Base-by-base conservation (phyloP, 345 rosid genomes). In the Boechera divaricarpa region DNA sequence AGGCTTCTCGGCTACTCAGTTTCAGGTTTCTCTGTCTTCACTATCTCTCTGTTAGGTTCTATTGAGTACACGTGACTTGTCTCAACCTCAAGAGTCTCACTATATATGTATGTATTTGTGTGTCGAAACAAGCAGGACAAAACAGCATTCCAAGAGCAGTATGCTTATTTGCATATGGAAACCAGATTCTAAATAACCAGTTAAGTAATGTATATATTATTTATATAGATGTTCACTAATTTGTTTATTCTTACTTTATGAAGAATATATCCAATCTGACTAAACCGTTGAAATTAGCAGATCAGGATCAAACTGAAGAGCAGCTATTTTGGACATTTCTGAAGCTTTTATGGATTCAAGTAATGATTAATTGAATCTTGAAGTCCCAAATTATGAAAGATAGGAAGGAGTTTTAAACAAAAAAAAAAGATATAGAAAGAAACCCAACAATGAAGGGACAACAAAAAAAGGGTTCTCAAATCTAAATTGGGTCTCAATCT, bases 1-100 rank as follows among this genome's bases (percentile, higher is more conserved):
- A 78, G 90, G 84, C 54, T 87, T 82, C 79, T 88, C 95, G 13
- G 88, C 95, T 52, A 87, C 87, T 58, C 85, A 79, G 62, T 84
- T 86, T 82, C 83, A 90, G 95, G 97, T 91, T 67, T 15, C 33
- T 42, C 31, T 8, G 36, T 49, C 39, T 76, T 33, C 48, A 44
- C 16, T 48, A 7, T 36, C 13, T 54, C 29, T 7, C n/a, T 52
- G 36, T 12, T 51, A 82, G 32, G 48, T 67, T 56, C 42, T 77
- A 44, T 58, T 42, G 57, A 39, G 63, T 15, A 49, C 76, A 67
- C 58, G 59, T 79, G 79, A 68, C 70, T 44, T 61, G 75, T 54
- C 80, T 62, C 49, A 69, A 33, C 44, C 80, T 62, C 49, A 69
- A 33, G 57, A 62, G 57, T 61, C 58, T 76, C 58, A 62, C 44